phyloP scores from a whole-genome alignment of 345 rosid genomes.

The Aegle marmelos region DNA sequence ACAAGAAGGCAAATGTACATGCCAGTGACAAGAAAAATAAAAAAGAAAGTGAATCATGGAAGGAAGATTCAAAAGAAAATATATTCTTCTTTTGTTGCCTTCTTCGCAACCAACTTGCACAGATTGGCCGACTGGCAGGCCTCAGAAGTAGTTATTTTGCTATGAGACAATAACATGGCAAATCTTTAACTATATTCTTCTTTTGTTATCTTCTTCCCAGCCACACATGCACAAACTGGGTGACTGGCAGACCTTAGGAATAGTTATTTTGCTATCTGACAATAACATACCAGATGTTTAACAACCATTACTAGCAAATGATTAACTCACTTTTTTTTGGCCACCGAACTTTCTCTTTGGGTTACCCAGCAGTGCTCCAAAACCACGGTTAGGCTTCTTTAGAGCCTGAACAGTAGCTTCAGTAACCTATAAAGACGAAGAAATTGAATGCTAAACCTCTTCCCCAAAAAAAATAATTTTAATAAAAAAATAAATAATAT shows the following conservation, averaged over 20 bases:
- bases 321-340: conserved; percentile 45
- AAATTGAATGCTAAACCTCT: conserved; percentile 14
- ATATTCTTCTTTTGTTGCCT: background rate
- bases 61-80: background rate
- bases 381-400: conserved; percentile 57
- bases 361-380: conserved; percentile 55
- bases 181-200: background rate
- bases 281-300: background rate
- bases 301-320: background rate
- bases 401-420: conserved; percentile 50
- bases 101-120: background rate
- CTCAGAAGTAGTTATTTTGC: background rate
- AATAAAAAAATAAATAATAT: background rate
- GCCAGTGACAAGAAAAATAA: background rate
- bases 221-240: background rate
- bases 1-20: background rate
- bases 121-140: background rate
- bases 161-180: background rate
- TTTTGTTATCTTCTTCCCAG: background rate
- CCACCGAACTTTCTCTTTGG: conserved; percentile 44
- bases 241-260: background rate
- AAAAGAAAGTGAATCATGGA: background rate
- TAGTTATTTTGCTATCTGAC: background rate
- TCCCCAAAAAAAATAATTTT: background rate
- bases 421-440: conserved; percentile 37